Conservation (phyloP, 345 rosid species). For the Salix koriyanagi region DNA sequence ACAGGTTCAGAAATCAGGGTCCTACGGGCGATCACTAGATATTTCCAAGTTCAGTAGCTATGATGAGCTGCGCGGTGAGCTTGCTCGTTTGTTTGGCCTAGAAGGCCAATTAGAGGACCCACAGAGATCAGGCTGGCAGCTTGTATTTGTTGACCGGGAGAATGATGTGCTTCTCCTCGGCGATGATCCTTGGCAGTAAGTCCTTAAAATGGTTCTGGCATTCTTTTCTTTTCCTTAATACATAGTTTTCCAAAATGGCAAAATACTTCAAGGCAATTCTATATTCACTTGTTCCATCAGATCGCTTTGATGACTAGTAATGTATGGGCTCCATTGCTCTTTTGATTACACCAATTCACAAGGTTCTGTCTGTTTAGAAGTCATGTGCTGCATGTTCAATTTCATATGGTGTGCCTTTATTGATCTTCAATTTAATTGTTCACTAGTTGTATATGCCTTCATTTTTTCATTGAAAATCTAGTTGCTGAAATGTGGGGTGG, state of each 20-base stretch:
- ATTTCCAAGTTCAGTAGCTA: slow-evolving; percentile 88
- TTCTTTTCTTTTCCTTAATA: not conserved
- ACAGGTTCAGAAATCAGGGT: slow-evolving; percentile 74
- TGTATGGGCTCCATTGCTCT: too few species aligned
- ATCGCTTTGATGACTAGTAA: too few species aligned
- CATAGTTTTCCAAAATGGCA: not conserved
- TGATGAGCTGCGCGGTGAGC: slow-evolving; percentile 73
- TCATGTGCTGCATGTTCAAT: too few species aligned
- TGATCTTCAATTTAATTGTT: too few species aligned
- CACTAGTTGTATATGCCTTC: too few species aligned
- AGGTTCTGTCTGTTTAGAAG: too few species aligned
- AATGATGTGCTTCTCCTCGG: slow-evolving; percentile 89
- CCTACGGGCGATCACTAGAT: slow-evolving; percentile 74
- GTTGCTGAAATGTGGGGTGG: too few species aligned
- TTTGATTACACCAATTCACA: too few species aligned
- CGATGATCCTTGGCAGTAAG: slow-evolving; percentile 89
- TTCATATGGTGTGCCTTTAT: too few species aligned
- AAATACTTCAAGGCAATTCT: not conserved
- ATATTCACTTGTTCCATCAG: too few species aligned
- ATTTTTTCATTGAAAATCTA: too few species aligned
- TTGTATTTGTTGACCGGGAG: slow-evolving; percentile 91
- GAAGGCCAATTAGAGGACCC: slow-evolving; percentile 80
- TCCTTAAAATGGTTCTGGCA: not conserved
- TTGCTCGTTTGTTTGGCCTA: slow-evolving; percentile 72
- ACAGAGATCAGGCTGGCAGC: slow-evolving; percentile 97